Evolutionary conservation across 2,329 filamentous ascomycete species (phyloP).

Genomic region (Coniella lustricola): DNA sequence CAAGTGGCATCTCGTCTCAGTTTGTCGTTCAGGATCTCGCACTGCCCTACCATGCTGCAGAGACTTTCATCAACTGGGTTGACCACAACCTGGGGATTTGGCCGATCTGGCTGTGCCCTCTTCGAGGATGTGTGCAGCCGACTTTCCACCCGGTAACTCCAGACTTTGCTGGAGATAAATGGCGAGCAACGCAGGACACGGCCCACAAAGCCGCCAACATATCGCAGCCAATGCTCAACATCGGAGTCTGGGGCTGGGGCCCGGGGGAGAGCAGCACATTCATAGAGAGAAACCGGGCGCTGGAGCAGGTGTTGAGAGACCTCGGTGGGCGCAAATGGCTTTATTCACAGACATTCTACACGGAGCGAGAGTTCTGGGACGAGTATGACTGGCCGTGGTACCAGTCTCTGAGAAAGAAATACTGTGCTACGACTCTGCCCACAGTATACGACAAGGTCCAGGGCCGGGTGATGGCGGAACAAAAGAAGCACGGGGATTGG

Average conservation of each 20-base stretch:
- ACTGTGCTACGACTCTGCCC: slow-evolving; percentile 51
- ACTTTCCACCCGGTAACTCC: slow-evolving; percentile 14
- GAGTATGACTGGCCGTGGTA: slow-evolving; percentile 56
- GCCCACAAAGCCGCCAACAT: slow-evolving; percentile 22
- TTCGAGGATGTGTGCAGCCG: slow-evolving; percentile 36
- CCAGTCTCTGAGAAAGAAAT: slow-evolving; percentile 49
- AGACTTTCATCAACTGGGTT: slow-evolving; percentile 42
- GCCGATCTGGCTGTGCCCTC: slow-evolving; percentile 50
- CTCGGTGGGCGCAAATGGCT: slow-evolving; percentile 62
- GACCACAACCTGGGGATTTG: slow-evolving; percentile 39
- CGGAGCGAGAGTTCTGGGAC: slow-evolving; percentile 60
- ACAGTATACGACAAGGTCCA: slow-evolving; percentile 61
- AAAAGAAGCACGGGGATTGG: too few relatives aligned
- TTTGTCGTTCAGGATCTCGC: slow-evolving; percentile 61
- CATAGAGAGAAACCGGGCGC: slow-evolving; percentile 47
- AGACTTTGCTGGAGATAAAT: slow-evolving; percentile 23
- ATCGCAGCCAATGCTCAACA: slow-evolving; percentile 42
- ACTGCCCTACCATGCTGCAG: slow-evolving; percentile 36
- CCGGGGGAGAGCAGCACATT: slow-evolving; percentile 36
- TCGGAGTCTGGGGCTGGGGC: slow-evolving; percentile 54
- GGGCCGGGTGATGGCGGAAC: too few relatives aligned
- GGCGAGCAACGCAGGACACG: slow-evolving; percentile 38
- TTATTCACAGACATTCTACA: slow-evolving; percentile 64
- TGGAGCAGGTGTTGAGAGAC: slow-evolving; percentile 53
- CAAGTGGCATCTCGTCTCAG: slow-evolving; percentile 33